Evolutionary conservation across 257 asterid genomes (phyloP).

Genomic region (Verbena officinalis): DNA sequence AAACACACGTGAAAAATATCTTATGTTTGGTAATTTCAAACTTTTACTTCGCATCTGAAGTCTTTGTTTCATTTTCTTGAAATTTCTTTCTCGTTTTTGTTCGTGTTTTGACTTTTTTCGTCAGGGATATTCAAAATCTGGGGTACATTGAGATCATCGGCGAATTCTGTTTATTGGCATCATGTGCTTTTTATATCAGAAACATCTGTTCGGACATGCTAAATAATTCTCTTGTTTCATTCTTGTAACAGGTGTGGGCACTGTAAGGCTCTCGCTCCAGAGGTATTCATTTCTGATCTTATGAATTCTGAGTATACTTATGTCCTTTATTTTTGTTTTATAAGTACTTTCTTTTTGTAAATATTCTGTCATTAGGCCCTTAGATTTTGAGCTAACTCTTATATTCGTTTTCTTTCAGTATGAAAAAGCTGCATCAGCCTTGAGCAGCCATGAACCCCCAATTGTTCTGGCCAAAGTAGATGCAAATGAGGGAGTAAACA

Average conservation of each 20-base stretch:
- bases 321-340: neutral
- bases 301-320: neutral
- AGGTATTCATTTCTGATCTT: slow-evolving; percentile 49
- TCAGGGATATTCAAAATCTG: neutral
- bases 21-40: neutral
- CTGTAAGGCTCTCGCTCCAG: slow-evolving; percentile 91
- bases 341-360: neutral
- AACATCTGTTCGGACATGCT: neutral
- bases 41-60: too few species aligned
- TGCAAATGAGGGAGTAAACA: slow-evolving; percentile 59
- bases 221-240: slow-evolving; percentile 8
- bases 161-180: neutral
- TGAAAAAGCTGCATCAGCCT: slow-evolving; percentile 71
- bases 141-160: neutral
- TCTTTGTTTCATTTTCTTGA: neutral
- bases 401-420: slow-evolving; percentile 42
- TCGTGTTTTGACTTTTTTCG: neutral
- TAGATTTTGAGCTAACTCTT: slow-evolving; percentile 9
- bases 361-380: neutral
- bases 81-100: neutral
- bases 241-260: slow-evolving; percentile 86
- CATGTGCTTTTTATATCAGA: neutral
- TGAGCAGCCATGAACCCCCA: slow-evolving; percentile 76
- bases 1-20: neutral
- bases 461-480: slow-evolving; percentile 78